Evolutionary conservation across 441 rosid species (phyloP), one percentile per base, ranked within the genome.

Genomic region (Aleurites moluccanus): DNA sequence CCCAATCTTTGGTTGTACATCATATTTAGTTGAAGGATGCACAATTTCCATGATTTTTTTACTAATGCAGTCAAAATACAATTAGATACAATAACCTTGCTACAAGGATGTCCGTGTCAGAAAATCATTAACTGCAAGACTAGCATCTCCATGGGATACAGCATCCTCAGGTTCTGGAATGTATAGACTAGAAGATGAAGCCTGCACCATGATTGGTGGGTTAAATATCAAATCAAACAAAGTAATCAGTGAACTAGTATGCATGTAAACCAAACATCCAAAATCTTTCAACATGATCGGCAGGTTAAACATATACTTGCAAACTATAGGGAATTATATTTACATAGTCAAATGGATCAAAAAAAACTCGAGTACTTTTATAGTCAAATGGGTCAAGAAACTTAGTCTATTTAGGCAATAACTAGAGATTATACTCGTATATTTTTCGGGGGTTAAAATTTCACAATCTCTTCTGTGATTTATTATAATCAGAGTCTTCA

Each of bases 131-230:
- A 96, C 98, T 42, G 96, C 99, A 27, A 96, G 96, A 82, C 74
- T 88, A 57, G 89, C 82, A 74, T 96, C 99, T 68, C 99, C 99
- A 70, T 96, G 99, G 65, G 98, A 84, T 33, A 96, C 98, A 0
- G 98, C 98, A 75, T 91, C 99, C 77, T 92, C 99, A 10, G 98
- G 97, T 66, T 93, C 99, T 30, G 99, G 99, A 85, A 96, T 86
- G 86, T 72, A 91, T 27, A 96, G 91, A 66, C 83, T 89, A 69
- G 94, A 83, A 28, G 97, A 82, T 8, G 98, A 91, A 63, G 89
- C 96, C 98, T 96, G 93, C 82, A 81, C 35, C 25, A 77, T n/a
- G n/a, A n/a, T n/a, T n/a, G n/a, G n/a, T n/a, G n/a, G n/a, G n/a
- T 49, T 35, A 47, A 61, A 52, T 23, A 52, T 20, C 4, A 23